Evolutionary conservation across 768 basidiomycete species (phyloP).

Genomic region (Boletellus ananiceps): DNA sequence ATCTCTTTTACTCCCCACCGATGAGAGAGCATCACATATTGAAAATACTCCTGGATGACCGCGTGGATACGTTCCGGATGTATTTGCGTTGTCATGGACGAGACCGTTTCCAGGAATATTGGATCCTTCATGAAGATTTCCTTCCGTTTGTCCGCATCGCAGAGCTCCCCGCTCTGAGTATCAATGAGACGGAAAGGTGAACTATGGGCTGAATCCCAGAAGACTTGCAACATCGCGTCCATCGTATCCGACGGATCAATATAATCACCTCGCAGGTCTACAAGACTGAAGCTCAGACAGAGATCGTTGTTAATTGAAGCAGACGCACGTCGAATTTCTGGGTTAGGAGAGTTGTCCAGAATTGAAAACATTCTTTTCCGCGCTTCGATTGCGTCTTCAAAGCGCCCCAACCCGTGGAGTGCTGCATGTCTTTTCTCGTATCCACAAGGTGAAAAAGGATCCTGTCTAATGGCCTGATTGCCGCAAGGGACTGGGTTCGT

Average conservation of each 20-base stretch:
- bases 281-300: not conserved
- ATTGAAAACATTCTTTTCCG: conserved; percentile 6
- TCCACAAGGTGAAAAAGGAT: conserved; percentile 12
- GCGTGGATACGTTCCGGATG: conserved; percentile 4
- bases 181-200: conserved; percentile 20
- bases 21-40: conserved; percentile 23
- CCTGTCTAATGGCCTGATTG: conserved; percentile 6
- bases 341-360: conserved; percentile 9
- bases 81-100: conserved; percentile 10
- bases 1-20: conserved; percentile 18
- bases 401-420: conserved; percentile 10
- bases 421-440: conserved; percentile 15
- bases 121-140: conserved; percentile 11
- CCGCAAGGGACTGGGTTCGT: not conserved
- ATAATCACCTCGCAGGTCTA: conserved; percentile 10
- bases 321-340: conserved; percentile 11
- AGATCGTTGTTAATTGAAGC: not conserved
- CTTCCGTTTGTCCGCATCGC: conserved; percentile 13
- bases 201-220: not conserved
- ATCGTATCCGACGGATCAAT: conserved; percentile 7
- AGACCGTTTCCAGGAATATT: conserved; percentile 12
- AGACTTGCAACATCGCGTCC: not conserved
- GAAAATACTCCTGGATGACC: conserved; percentile 4
- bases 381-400: conserved; percentile 7
- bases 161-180: conserved; percentile 15